Evolutionary conservation across 306 rosid species (phyloP), one percentile per base, ranked within the genome.

Genomic region (Mimosa pudica): DNA sequence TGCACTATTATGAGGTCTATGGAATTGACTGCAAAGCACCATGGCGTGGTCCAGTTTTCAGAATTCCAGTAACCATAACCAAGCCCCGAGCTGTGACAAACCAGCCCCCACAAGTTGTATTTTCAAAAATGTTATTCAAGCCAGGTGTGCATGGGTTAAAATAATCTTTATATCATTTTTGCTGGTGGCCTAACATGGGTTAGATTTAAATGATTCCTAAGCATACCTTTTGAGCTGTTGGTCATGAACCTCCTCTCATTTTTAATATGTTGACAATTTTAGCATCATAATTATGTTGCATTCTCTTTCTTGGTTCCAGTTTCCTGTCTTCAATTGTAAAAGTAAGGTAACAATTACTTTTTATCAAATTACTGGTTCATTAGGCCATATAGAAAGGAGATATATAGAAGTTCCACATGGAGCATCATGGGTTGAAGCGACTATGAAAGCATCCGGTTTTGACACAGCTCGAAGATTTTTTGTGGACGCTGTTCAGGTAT

Each of bases 41-140:
- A 72, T 90, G 98, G 97, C 97, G 96, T 14, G 98, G 98, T n/a
- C 98, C 98, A 62, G 89, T 95, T 45, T 95, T 95, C 86, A 89
- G 97, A 88, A 86, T 95, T 79, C 98, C 98, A 9, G 83, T 95
- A 69, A 95, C 97, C 64, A 86, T 95, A 82, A 91, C 94, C 74
- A 95, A 92, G 89, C 90, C 98, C 77, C 81, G 79, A 81, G 81
- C 87, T 73, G 84, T 92, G 80, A 83, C 82, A 64, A 87, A 73
- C 75, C 88, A 81, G 61, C 91, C 95, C 62, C 92, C 93, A 38
- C 80, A 84, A 79, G 84, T 90, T 85, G 83, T 89, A 55, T 95
- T 91, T 83, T 78, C 94, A 67, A 83, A 85, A 70, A 86, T 95
- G 93, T 82, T 89, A 46, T 95, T 95, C 85, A 74, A 88, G 75